Conservation (phyloP, 148 eudicot genomes). For the Simmondsia chinensis region DNA sequence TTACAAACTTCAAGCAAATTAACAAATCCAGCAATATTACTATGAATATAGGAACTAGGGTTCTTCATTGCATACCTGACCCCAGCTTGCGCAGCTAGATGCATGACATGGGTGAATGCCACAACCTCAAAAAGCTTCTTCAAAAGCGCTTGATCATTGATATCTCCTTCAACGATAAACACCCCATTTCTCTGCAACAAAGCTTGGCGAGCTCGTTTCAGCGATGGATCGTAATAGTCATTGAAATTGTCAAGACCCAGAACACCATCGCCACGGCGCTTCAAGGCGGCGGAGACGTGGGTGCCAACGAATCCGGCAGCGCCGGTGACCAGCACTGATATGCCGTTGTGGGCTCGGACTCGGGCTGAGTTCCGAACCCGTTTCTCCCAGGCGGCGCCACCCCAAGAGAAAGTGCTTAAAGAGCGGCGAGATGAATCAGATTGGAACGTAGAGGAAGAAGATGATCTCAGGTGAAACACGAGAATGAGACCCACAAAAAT, state of each 20-base stretch:
- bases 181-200: slow-evolving; percentile 48
- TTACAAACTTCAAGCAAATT: slow-evolving; percentile 68
- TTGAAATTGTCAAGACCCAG: slow-evolving; percentile 73
- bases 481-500: slow-evolving; percentile 45
- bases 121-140: slow-evolving; percentile 56
- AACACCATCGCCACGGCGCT: slow-evolving; percentile 66
- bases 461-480: slow-evolving; percentile 23
- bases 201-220: slow-evolving; percentile 54
- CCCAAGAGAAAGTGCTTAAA: slow-evolving; percentile 45
- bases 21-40: slow-evolving; percentile 73
- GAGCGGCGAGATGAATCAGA: slow-evolving; percentile 52
- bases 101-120: slow-evolving; percentile 69
- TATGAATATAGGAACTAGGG: slow-evolving; percentile 72
- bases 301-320: slow-evolving; percentile 82
- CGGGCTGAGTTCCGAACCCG: slow-evolving; percentile 50
- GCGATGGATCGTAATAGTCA: slow-evolving; percentile 63
- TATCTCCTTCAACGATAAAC: slow-evolving; percentile 71
- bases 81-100: slow-evolving; percentile 84
- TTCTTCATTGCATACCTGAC: slow-evolving; percentile 83
- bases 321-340: slow-evolving; percentile 68
- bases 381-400: slow-evolving; percentile 59
- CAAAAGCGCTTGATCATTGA: slow-evolving; percentile 44
- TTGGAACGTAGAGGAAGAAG: slow-evolving; percentile 13
- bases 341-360: slow-evolving; percentile 41
- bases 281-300: slow-evolving; percentile 61